phyloP scores from a whole-genome alignment of 2,329 filamentous ascomycete genomes.

The Xylaria sp. region DNA sequence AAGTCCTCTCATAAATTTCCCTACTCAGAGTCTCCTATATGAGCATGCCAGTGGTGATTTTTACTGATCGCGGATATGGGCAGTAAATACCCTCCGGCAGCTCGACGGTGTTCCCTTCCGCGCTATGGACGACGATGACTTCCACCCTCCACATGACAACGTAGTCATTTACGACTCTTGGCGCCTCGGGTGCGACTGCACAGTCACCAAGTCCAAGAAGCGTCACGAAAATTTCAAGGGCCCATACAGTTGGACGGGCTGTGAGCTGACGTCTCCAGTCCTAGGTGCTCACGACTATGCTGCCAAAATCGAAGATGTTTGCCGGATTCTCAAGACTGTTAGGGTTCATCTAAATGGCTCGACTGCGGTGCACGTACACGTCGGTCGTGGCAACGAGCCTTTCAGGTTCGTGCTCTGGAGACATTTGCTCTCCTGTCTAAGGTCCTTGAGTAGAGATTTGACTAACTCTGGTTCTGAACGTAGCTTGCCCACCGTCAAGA shows the following conservation, averaged over 20 bases:
- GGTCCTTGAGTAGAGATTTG: no score
- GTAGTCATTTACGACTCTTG: conserved; percentile 31
- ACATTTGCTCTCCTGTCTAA: neutral
- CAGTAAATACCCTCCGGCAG: neutral
- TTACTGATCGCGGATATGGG: neutral
- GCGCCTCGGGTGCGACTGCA: conserved; percentile 30
- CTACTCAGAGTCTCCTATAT: neutral
- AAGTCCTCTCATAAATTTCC: neutral
- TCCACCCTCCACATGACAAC: conserved; percentile 24
- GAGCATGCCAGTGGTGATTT: neutral
- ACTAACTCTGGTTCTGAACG: neutral
- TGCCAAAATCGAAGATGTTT: conserved; percentile 28
- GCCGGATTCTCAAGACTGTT: conserved; percentile 26
- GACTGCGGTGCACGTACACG: conserved; percentile 35
- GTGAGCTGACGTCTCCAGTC: conserved; percentile 35
- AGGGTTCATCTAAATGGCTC: conserved; percentile 35
- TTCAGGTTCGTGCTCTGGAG: conserved; percentile 24
- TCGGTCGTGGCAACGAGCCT: conserved; percentile 36
- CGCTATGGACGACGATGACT: conserved; percentile 21
- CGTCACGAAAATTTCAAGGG: neutral
- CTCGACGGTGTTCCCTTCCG: conserved; percentile 23
- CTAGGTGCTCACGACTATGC: conserved; percentile 25
- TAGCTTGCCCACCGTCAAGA: conserved; percentile 36
- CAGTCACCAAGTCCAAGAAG: conserved; percentile 6
- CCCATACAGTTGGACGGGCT: conserved; percentile 26